These are phyloP conservation scores for Digitaria exilis DNA, from an alignment of 202 grass and related monocot genomes.

Conservation along the genomic window DNA sequence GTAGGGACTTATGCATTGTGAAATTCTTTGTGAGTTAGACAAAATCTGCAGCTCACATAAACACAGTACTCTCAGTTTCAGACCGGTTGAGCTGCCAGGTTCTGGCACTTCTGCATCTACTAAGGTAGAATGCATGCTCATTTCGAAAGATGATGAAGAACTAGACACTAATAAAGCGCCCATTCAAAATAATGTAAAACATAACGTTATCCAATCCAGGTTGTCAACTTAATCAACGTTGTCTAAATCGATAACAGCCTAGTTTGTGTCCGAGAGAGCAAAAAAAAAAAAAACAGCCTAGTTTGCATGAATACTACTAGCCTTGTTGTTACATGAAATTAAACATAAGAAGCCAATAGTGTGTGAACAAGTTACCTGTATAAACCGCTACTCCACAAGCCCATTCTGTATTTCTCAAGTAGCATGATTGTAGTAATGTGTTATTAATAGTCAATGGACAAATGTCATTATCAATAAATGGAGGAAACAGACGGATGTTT, in stretches of 20 bases:
- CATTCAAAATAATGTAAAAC: not conserved
- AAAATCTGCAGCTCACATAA: conserved; percentile 3
- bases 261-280: not conserved
- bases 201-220: not conserved
- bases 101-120: not conserved
- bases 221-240: not conserved
- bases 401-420: conserved; percentile 98
- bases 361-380: conserved; percentile 58
- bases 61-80: not conserved
- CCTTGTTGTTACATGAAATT: not conserved
- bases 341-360: not conserved
- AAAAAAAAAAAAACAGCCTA: not conserved
- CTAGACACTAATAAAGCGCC: not conserved
- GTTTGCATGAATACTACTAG: not conserved
- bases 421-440: conserved; percentile 94
- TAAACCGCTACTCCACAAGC: conserved; percentile 97
- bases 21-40: not conserved
- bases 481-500: conserved; percentile 96
- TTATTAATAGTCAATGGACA: conserved; percentile 93
- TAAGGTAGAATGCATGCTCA: not conserved
- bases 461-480: conserved; percentile 91
- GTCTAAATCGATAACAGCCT: not conserved
- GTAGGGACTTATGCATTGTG: not conserved
- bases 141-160: not conserved
- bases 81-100: not conserved